Evolutionary conservation across 2,329 filamentous ascomycete species (phyloP), one percentile per base, ranked within the genome.

Genomic region (Parastagonospora avenae): DNA sequence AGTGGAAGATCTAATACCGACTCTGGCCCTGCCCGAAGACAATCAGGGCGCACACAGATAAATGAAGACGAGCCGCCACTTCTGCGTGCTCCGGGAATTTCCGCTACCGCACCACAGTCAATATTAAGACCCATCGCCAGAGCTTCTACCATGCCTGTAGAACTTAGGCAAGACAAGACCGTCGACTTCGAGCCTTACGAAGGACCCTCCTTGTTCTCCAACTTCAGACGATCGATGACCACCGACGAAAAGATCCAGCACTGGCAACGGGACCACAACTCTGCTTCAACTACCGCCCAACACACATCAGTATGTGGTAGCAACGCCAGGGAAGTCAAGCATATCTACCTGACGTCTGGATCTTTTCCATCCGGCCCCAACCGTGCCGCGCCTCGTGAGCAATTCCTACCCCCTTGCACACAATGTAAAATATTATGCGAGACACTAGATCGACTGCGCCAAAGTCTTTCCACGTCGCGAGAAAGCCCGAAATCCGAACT

Each of bases 31-130:
- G 19, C 27, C 8, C 37, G 12, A 15, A 19, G 14, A 7, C 31
- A 9, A 4, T 42, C 32, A 8, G 12, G 2, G 1, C 7, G 19
- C 29, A 35, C 42, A 15, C 24, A 10, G 28, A 36, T 10, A 9
- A 37, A 37, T 43, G 35, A 50, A 39, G 15, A 36, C 14, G 53
- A 62, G 16, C 46, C 51, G 11, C 33, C 50, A 4, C 55, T 66
- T 11, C 35, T 59, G 16, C 58, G 62, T 9, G 67, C 70, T 27
- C 68, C 70, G 2, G 68, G 68, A 4, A 65, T 71, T 12, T 50
- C 60, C 1, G 54, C 42, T 8, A 33, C 54, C 9, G 48, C 40
- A 4, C 48, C 52, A 2, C 53, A 57, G n/a, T 52, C 55, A 8
- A 40, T 52, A 8, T 29, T 58, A 9, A 57, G 48, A 31, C 55